Evolutionary conservation across 257 asterid genomes (phyloP), one percentile per base, ranked within the genome.

Genomic region (Solanum dulcamara): DNA sequence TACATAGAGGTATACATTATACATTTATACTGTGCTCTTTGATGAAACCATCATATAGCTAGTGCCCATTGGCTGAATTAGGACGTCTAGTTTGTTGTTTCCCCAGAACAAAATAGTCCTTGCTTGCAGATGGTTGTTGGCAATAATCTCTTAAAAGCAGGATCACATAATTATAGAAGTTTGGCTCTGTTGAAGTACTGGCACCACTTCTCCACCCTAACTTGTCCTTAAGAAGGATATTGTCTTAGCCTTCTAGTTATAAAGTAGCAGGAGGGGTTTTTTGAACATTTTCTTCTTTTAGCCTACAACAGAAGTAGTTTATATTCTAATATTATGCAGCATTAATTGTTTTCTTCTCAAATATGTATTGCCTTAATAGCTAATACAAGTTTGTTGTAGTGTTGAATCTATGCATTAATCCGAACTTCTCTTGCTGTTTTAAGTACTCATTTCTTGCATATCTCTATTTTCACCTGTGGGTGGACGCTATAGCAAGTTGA

Each of bases 1-100:
- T 96, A 96, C 88, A 94, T 96, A 51, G 98, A 96, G 99, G 99
- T 96, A 44, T 86, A 90, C 83, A 48, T 59, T 74, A 24, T n/a
- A n/a, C n/a, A n/a, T n/a, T n/a, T n/a, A n/a, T 18, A 24, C 86
- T 26, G 14, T 84, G 85, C 68, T 70, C 26, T 38, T 80, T 75
- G 28, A 79, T 48, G 18, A 77, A 79, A 79, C 64, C 38, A 30
- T 48, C 64, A 17, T 79, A 9, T 48, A 48, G 64, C 64, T 79
- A 59, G 83, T 28, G 28, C 64, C 42, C 83, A 17, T 48, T 79
- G 40, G 66, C 83, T 79, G 18, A 48, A 15, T 79, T 30, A 48
- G 64, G 30, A 30, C 14, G 44, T 77, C 40, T 30, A 50, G 83
- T 79, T 79, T 79, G 64, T 77, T 79, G 40, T 28, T 79, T 79